phyloP scores from a whole-genome alignment of 371 early-diverging fungal genomes.

The Chytridium lagenaria region DNA sequence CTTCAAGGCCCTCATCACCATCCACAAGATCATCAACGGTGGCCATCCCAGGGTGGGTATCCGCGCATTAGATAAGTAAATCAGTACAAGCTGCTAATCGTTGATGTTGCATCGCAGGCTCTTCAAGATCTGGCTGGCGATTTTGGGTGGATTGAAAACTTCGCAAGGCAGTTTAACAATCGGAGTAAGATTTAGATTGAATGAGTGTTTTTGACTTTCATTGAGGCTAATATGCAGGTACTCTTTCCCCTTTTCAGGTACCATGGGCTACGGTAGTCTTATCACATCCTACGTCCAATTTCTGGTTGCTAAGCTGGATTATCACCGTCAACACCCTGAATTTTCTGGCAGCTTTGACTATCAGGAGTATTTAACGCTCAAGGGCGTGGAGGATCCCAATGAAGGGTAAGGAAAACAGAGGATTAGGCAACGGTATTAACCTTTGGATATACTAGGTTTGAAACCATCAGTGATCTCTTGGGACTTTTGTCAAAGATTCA shows the following conservation, averaged over 20 bases:
- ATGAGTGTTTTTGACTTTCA: background rate
- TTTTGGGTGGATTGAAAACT: slow-evolving; percentile 49
- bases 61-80: background rate
- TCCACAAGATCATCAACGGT: slow-evolving; percentile 94
- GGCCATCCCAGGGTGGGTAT: slow-evolving; percentile 76
- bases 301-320: slow-evolving; percentile 87
- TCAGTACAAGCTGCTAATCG: background rate
- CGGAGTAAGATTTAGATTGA: slow-evolving; percentile 24
- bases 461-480: slow-evolving; percentile 93
- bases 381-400: slow-evolving; percentile 95
- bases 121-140: slow-evolving; percentile 50
- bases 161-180: slow-evolving; percentile 40
- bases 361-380: slow-evolving; percentile 92
- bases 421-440: background rate
- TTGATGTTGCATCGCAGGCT: too few relatives aligned
- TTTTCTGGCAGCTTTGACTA: slow-evolving; percentile 96
- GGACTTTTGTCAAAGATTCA: slow-evolving; percentile 89
- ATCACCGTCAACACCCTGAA: slow-evolving; percentile 89
- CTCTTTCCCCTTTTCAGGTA: slow-evolving; percentile 5
- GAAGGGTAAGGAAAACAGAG: slow-evolving; percentile 75
- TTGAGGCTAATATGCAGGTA: background rate
- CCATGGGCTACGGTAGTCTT: slow-evolving; percentile 80
- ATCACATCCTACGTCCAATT: slow-evolving; percentile 93
- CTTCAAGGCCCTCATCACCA: slow-evolving; percentile 93
- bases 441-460: slow-evolving; percentile 63